Evolutionary conservation across 2,329 filamentous ascomycete genomes (phyloP).

Genomic region (Sclerotinia trifoliorum): DNA sequence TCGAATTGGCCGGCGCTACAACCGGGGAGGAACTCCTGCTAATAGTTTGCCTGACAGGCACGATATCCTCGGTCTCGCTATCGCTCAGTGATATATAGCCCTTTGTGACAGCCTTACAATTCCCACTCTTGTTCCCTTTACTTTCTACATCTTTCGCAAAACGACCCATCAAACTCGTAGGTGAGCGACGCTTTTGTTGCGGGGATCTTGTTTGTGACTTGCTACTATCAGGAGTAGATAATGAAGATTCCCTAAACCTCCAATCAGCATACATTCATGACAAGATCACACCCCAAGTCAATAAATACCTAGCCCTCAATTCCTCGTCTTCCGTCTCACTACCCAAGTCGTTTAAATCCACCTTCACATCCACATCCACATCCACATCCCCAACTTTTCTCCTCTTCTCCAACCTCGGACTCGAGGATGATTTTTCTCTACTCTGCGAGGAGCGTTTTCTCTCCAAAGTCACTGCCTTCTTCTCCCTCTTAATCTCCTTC

Average conservation of each 20-base stretch:
- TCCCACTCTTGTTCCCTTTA: conserved; percentile 18
- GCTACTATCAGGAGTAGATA: conserved; percentile 28
- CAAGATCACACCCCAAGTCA: not conserved
- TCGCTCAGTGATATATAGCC: conserved; percentile 34
- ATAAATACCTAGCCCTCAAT: not conserved
- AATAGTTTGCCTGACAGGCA: conserved; percentile 12
- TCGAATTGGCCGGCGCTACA: not conserved
- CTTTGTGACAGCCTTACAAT: conserved; percentile 20
- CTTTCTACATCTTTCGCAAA: conserved; percentile 29
- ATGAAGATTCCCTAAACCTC: conserved; percentile 29
- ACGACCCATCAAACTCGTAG: conserved; percentile 27
- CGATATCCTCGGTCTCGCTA: conserved; percentile 27
- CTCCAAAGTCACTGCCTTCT: conserved; percentile 33
- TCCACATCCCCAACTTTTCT: conserved; percentile 28
- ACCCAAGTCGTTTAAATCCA: conserved; percentile 23
- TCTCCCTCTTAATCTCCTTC: conserved; percentile 41
- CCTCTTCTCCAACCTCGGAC: conserved; percentile 33
- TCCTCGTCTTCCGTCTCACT: conserved; percentile 24
- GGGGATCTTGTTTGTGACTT: conserved; percentile 25
- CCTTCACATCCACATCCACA: conserved; percentile 20
- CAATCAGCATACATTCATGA: conserved; percentile 11
- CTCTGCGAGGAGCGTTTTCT: conserved; percentile 32
- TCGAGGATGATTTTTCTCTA: conserved; percentile 31
- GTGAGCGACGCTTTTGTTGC: conserved; percentile 21
- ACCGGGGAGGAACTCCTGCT: conserved; percentile 3